A percentile compares a stretch with the other conserved stretches of the same genome.
Evolutionary conservation across 345 rosid genomes (phyloP).

Genomic region (Triadica sebifera): DNA sequence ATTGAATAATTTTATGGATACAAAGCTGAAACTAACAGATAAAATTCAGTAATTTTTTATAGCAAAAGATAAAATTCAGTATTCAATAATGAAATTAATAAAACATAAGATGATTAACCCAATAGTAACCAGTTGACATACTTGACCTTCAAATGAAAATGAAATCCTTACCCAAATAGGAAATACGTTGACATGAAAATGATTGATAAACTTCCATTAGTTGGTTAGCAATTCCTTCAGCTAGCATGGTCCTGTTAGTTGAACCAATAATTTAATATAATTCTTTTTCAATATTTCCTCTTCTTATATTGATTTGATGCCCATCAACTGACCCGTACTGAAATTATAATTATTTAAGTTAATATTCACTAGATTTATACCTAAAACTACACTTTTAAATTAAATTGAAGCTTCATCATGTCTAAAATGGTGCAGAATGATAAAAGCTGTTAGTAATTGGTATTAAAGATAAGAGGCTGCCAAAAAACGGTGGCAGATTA

Average conservation of each 20-base stretch:
- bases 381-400: constrained; percentile 11
- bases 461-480: neutral
- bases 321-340: too few relatives aligned
- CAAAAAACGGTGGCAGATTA: neutral
- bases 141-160: neutral
- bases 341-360: neutral
- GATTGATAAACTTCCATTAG: constrained; percentile 15
- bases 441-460: neutral
- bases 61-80: too few relatives aligned
- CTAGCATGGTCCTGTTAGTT: constrained; percentile 4
- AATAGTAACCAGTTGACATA: neutral
- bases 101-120: neutral
- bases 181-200: constrained; percentile 4
- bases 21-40: too few relatives aligned
- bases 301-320: too few relatives aligned
- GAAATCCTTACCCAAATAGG: constrained; percentile 4
- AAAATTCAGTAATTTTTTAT: too few relatives aligned
- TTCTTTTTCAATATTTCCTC: neutral
- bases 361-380: neutral
- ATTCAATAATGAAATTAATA: neutral
- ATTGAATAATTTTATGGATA: too few relatives aligned
- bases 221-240: constrained; percentile 19
- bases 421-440: neutral
- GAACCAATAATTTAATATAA: neutral
- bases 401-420: neutral